Percentiles rank a stretch among this genome's conserved stretches.
phyloP scores from a whole-genome alignment of 768 basidiomycete genomes.

The Sistotremastrum niveocremeum region DNA sequence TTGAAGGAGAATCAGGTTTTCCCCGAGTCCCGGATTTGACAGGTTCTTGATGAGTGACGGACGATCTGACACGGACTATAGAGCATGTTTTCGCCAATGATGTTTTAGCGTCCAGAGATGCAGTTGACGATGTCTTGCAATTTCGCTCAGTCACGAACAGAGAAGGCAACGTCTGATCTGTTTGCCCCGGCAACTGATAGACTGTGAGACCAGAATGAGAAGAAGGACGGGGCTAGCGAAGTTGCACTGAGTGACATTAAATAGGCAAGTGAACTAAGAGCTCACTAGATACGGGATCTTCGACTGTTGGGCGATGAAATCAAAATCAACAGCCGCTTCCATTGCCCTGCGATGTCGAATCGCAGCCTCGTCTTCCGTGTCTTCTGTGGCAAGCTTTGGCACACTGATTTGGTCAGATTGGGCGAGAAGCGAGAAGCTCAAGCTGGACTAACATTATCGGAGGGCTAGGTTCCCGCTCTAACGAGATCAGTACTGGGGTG shows the following conservation, averaged over 20 bases:
- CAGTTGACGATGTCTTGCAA: too few relatives aligned
- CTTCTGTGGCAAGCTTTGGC: slow-evolving; percentile 17
- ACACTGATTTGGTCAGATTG: slow-evolving; percentile 7
- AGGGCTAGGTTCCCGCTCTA: too few relatives aligned
- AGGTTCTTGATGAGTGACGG: not conserved
- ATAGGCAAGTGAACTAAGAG: not conserved
- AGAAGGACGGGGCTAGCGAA: too few relatives aligned
- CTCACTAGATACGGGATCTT: slow-evolving; percentile 12
- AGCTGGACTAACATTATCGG: not conserved
- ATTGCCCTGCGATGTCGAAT: slow-evolving; percentile 13
- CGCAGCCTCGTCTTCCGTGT: slow-evolving; percentile 15
- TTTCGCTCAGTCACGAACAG: too few relatives aligned
- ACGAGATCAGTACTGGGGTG: too few relatives aligned
- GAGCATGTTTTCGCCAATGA: too few relatives aligned
- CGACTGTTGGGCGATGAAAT: slow-evolving; percentile 13
- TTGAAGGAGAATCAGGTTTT: slow-evolving; percentile 7
- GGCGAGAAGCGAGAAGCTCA: not conserved
- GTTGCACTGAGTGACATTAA: not conserved
- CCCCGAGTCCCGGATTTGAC: slow-evolving; percentile 1
- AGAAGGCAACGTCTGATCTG: too few relatives aligned
- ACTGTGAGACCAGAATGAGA: too few relatives aligned
- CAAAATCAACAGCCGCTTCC: slow-evolving; percentile 17
- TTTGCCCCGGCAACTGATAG: too few relatives aligned
- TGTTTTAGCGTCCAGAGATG: too few relatives aligned
- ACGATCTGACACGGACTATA: too few relatives aligned